Percentiles rank a stretch among this genome's conserved stretches.
These are phyloP conservation scores for Polychytrium aggregatum DNA, from an alignment of 192 early-diverging fungal genomes.

Conservation along the genomic window DNA sequence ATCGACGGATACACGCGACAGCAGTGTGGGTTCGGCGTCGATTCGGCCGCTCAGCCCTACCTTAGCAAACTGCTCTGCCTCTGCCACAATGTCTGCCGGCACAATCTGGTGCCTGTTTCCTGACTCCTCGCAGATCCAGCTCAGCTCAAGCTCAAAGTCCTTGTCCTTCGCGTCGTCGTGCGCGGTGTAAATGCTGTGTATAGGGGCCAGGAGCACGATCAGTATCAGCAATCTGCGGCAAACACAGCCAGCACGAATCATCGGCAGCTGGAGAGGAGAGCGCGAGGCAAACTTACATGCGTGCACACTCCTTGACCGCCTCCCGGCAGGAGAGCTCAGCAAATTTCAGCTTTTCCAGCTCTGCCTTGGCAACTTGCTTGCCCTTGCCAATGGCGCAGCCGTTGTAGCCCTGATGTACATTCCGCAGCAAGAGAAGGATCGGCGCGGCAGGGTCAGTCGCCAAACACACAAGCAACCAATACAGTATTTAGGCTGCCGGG, in stretches of 20 bases:
- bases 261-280: not conserved
- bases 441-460: too few species aligned
- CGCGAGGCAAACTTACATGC: slow-evolving; percentile 55
- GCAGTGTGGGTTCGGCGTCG: not conserved
- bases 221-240: not conserved
- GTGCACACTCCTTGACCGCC: slow-evolving; percentile 85
- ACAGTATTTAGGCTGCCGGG: not conserved
- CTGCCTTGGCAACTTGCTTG: slow-evolving; percentile 94
- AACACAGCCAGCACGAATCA: not conserved
- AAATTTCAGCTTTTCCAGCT: slow-evolving; percentile 93
- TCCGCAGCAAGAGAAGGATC: too few species aligned
- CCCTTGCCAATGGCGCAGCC: slow-evolving; percentile 95
- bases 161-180: slow-evolving; percentile 98
- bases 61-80: slow-evolving; percentile 75
- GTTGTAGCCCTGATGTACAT: slow-evolving; percentile 85
- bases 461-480: too few species aligned
- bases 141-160: slow-evolving; percentile 96
- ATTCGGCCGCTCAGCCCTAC: slow-evolving; percentile 13
- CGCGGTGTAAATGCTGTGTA: slow-evolving; percentile 71
- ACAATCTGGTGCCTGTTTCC: slow-evolving; percentile 71
- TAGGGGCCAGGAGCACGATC: not conserved
- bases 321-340: slow-evolving; percentile 66
- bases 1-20: slow-evolving; percentile 1
- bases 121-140: slow-evolving; percentile 85
- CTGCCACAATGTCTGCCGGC: slow-evolving; percentile 72